Evolutionary conservation across 305 asterid genomes (phyloP), one percentile per base, ranked within the genome.

Genomic region (Salvia sclarea): DNA sequence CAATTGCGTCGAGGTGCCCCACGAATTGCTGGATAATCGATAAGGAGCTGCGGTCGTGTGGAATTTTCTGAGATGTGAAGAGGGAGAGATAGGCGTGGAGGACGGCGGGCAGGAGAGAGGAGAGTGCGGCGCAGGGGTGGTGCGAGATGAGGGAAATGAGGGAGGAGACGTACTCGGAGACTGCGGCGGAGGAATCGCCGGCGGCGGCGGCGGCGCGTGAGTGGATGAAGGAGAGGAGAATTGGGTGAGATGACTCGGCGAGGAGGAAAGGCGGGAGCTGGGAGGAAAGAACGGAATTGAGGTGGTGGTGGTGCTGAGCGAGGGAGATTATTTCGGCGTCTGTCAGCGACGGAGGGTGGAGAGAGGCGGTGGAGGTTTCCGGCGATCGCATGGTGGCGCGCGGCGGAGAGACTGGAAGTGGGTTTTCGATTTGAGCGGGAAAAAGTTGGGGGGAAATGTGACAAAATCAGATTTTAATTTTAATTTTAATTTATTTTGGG

Each of bases 231-330:
- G 92, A 79, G 74, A 89, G 41, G 58, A 89, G 82, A 38, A 78
- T 75, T 31, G 82, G 66, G 81, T 83, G 92, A 18, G 88, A 85
- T 65, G 87, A 69, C 48, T 68, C 77, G 16, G 80, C 68, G 68
- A 85, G 88, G 64, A 87, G 89, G 62, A 81, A 81, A 20, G 86
- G 80, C n/a, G 93, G 92, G 58, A 81, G 84, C 20, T 84, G 83
- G 63, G 86, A 81, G 73, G 88, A 77, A 54, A 62, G 75, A 54
- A 62, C 38, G 11, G 66, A 67, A 59, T 69, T 66, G 54, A 64
- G 75, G 65, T 70, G 63, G 69, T 74, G 72, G 37, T 66, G 80
- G 45, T 57, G 66, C 44, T 79, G 81, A 16, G 97, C 93, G 69
- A 87, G 79, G 30, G 81, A 79, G 72, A 87, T 75, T 62, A 86